These are phyloP conservation scores for Thielaviopsis euricoi DNA, from an alignment of 2,329 filamentous ascomycete species.

Conservation along the genomic window DNA sequence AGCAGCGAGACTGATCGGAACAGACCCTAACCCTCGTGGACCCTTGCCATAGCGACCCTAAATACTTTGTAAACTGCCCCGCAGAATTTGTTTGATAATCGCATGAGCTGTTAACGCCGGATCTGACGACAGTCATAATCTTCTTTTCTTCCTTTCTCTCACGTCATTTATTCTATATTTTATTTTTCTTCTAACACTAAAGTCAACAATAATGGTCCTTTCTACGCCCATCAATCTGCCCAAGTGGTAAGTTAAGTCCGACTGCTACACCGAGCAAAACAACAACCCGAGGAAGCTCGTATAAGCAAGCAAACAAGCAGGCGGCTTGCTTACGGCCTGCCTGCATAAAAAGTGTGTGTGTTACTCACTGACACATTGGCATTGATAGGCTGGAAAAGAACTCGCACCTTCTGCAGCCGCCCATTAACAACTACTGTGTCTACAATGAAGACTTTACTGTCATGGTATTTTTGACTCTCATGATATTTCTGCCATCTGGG, in stretches of 20 bases:
- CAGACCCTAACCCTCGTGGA: neutral
- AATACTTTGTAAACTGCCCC: neutral
- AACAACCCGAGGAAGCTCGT: too few species aligned
- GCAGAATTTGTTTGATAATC: neutral
- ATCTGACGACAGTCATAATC: too few species aligned
- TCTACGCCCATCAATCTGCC: slow-evolving; percentile 25
- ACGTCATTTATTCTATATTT: neutral
- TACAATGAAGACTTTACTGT: slow-evolving; percentile 73
- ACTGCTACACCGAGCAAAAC: neutral
- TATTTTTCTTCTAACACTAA: neutral
- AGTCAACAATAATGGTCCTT: slow-evolving; percentile 10
- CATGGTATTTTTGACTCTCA: slow-evolving; percentile 39
- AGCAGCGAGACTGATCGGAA: too few species aligned
- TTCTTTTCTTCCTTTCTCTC: neutral
- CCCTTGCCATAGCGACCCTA: neutral
- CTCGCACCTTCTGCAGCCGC: slow-evolving; percentile 79
- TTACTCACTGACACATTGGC: neutral
- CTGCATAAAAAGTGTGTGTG: neutral
- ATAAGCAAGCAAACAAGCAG: too few species aligned
- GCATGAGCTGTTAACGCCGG: neutral
- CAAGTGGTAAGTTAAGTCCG: slow-evolving; percentile 21
- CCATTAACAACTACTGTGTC: slow-evolving; percentile 95
- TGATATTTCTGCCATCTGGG: neutral
- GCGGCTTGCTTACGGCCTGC: neutral
- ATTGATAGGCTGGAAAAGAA: slow-evolving; percentile 67